These are phyloP conservation scores for Podila minutissima DNA, from an alignment of 192 early-diverging fungal species.

Conservation along the genomic window DNA sequence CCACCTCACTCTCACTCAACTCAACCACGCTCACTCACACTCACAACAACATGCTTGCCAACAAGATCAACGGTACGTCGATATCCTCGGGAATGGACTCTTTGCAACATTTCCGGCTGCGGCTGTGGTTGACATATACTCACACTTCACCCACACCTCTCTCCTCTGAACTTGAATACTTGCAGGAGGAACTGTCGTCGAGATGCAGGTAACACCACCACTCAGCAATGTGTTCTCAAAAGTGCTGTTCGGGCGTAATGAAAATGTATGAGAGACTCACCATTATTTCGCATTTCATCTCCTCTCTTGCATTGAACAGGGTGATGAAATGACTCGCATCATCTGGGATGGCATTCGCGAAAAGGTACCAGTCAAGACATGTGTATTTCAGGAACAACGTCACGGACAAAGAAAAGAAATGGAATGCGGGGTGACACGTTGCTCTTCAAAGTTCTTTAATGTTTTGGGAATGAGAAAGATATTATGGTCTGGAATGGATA, in stretches of 20 bases:
- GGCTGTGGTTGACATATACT: neutral
- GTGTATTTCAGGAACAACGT: neutral
- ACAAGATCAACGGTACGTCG: conserved; percentile 50
- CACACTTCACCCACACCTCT: neutral
- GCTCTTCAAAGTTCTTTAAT: no score
- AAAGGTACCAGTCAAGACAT: conserved; percentile 55
- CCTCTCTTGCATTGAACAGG: conserved; percentile 65
- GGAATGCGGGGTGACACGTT: no score
- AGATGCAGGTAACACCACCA: conserved; percentile 41
- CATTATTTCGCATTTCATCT: neutral
- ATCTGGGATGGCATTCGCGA: conserved; percentile 97
- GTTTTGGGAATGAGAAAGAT: no score
- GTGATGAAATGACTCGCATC: conserved; percentile 99
- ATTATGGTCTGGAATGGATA: no score
- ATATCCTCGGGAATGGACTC: no score
- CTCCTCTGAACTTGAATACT: neutral
- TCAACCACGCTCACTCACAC: neutral
- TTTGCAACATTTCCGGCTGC: no score
- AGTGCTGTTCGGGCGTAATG: no score
- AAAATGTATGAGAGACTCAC: neutral
- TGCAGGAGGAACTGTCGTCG: conserved; percentile 53
- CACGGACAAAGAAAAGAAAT: no score
- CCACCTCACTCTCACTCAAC: conserved; percentile 3
- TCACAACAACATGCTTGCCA: conserved; percentile 20
- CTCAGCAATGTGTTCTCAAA: no score